Base-by-base conservation (phyloP, 768 basidiomycete species). In the Leccinum imitatum region DNA sequence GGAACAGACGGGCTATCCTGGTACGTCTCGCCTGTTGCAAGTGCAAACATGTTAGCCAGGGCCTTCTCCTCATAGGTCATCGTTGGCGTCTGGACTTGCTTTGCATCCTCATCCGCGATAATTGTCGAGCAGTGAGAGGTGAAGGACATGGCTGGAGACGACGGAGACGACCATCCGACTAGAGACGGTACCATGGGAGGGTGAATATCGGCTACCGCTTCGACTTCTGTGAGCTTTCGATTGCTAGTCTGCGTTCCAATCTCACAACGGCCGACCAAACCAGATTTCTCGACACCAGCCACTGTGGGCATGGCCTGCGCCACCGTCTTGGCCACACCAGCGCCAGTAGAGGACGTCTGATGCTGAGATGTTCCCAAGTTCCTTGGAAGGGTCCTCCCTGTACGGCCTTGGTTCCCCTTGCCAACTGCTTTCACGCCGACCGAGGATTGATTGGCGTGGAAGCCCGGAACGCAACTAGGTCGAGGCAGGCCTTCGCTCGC, bases 81-180 rank as follows among this genome's bases (percentile, higher is more conserved):
- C 1, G 19, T 23, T 15, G 9, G 4, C 0, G 33, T 48, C 15
- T 51, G 17, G 19, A 14, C 19, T 8, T n/a, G 31, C 9, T 51
- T 25, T 13, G n/a, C 31, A 27, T 33, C 59, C 2, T 35, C 17
- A 21, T 25, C 27, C 17, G 41, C 33, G 10, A 55, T 33, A 2
- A 59, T 39, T 1, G 50, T 56, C 62, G 50, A 56, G 11, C 37
- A 57, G 21, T 50, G 66, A 0, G 62, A 64, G 2, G 50, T 59
- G 39, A 53, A 59, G 23, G 57, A 54, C 13, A 58, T 21, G 19
- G 39, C 50, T 7, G 65, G 44, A 13, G 55, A 53, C 3, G 30
- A 6, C 2, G 44, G 37, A 1, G 50, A 31, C 0, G 53, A 50
- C 11, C 33, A 35, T 6, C 14, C 35, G 9, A 2, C 15, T 2